Base-by-base conservation (phyloP, 768 basidiomycete genomes). In the Auriculariales sp. region DNA sequence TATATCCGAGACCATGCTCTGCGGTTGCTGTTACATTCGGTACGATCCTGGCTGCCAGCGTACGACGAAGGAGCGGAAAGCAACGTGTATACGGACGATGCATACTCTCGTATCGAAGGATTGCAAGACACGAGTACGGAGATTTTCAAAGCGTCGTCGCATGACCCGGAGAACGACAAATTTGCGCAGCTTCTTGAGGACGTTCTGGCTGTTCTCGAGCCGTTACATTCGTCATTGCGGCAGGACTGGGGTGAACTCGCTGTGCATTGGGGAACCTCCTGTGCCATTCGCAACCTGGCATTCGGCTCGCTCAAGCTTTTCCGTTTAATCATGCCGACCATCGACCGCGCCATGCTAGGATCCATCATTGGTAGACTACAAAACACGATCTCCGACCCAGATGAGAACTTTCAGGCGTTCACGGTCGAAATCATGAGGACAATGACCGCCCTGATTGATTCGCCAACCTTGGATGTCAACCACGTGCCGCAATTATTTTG, bases 231-330 rank as follows among this genome's bases (percentile, higher is more conserved):
- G 7, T 68, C 71, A n/a, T 65, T 94, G 28, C 68, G 77, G 31
- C 77, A 82, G 49, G 70, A 75, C 39, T 90, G 93, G 81, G 89
- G 87, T 4, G 80, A 80, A 2, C 55, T 91, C 28, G 84, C 87
- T 9, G 65, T 95, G 51, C 66, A 71, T 27, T 95, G 93, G 81
- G 83, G 88, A 3, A 91, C 89, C 11, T 72, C 81, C 2, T 94
- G 90, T 58, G 83, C 87, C 14, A 88, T 90, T 53, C 79, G 89
- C 44, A 78, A 80, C 32, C 79, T 81, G 17, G 90, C 93, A 2
- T 88, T 86, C 66, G 76, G 91, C 28, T 93, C 91, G 9, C 69
- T 95, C 52, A 92, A 95, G 61, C 70, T 91, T n/a, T 91, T 88
- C 65, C 81, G 89, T 31, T 77, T 83, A 1, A 68, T 95, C 19